These are phyloP conservation scores for Chrysosphaeria jannelii DNA, from an alignment of 2,329 filamentous ascomycete genomes.

Conservation along the genomic window DNA sequence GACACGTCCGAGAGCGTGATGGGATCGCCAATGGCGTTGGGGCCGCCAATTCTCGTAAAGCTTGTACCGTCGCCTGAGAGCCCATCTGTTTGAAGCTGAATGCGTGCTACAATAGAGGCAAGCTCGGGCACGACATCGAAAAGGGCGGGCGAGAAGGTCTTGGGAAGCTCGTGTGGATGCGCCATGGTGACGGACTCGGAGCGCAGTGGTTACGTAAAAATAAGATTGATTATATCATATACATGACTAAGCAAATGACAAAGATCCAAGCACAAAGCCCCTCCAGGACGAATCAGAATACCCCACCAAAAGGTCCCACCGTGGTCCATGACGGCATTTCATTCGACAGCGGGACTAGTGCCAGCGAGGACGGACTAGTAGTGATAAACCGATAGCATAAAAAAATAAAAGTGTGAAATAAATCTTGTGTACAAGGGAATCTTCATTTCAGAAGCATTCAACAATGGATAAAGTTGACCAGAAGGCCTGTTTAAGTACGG, in stretches of 20 bases:
- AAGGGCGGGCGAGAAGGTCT: constrained; percentile 45
- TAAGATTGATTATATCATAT: not conserved
- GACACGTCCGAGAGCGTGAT: constrained; percentile 43
- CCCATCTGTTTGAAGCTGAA: no score
- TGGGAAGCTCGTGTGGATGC: constrained; percentile 20
- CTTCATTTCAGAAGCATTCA: no score
- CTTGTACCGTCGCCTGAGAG: constrained; percentile 7
- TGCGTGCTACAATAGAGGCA: constrained; percentile 43
- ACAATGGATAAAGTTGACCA: constrained; percentile 26
- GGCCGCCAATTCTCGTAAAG: constrained; percentile 2
- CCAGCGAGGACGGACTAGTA: no score
- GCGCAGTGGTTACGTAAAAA: not conserved
- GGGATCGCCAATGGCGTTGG: constrained; percentile 3
- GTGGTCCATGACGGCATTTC: no score
- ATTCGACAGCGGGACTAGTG: no score
- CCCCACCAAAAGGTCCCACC: constrained; percentile 1
- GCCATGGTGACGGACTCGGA: constrained; percentile 4
- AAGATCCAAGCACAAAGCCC: no score
- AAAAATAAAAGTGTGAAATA: no score
- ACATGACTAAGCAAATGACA: not conserved
- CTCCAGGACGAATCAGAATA: no score
- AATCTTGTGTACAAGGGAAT: no score
- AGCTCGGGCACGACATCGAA: constrained; percentile 71
- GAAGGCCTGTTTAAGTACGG: constrained; percentile 32
- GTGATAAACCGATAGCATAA: no score